Conservation (phyloP, 352 stramenopile species). For the Phytophthora rubi region DNA sequence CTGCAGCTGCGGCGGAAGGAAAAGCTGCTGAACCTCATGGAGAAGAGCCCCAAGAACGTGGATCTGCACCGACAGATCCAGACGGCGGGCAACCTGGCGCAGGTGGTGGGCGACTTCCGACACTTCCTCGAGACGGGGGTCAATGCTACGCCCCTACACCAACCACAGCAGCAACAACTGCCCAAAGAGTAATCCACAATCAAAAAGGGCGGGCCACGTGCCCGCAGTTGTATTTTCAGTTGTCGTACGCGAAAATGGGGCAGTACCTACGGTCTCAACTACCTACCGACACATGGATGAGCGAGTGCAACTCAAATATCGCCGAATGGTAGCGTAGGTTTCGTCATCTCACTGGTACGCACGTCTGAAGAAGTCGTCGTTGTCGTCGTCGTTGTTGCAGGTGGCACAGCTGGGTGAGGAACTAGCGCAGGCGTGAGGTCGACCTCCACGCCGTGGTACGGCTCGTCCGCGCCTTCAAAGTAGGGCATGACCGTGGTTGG, state of each 20-base stretch:
- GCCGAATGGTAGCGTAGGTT: slow-evolving; percentile 35
- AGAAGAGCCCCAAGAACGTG: slow-evolving; percentile 85
- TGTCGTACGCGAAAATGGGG: slow-evolving; percentile 33
- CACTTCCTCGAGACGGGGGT: slow-evolving; percentile 80
- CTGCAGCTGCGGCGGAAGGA: slow-evolving; percentile 82
- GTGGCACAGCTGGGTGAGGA: slow-evolving; percentile 8
- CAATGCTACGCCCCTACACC: slow-evolving; percentile 33
- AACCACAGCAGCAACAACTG: slow-evolving; percentile 23
- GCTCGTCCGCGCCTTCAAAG: slow-evolving; percentile 58
- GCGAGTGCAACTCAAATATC: slow-evolving; percentile 32
- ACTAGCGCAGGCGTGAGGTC: slow-evolving; percentile 51
- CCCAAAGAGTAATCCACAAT: slow-evolving; percentile 38
- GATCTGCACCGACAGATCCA: slow-evolving; percentile 89
- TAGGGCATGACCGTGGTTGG: slow-evolving; percentile 48
- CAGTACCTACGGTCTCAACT: slow-evolving; percentile 30
- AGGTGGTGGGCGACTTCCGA: slow-evolving; percentile 84
- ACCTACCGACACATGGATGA: slow-evolving; percentile 10
- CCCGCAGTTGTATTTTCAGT: slow-evolving; percentile 40
- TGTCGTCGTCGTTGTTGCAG: slow-evolving; percentile 1
- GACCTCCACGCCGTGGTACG: slow-evolving; percentile 35
- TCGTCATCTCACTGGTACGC: slow-evolving; percentile 24
- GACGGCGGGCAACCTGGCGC: slow-evolving; percentile 80
- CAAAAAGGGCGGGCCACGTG: slow-evolving; percentile 27
- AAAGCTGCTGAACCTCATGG: slow-evolving; percentile 84
- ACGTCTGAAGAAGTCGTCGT: slow-evolving; percentile 25